These are phyloP conservation scores for Chalaropsis ovoidea DNA, from an alignment of 2,329 filamentous ascomycete genomes.

Conservation along the genomic window DNA sequence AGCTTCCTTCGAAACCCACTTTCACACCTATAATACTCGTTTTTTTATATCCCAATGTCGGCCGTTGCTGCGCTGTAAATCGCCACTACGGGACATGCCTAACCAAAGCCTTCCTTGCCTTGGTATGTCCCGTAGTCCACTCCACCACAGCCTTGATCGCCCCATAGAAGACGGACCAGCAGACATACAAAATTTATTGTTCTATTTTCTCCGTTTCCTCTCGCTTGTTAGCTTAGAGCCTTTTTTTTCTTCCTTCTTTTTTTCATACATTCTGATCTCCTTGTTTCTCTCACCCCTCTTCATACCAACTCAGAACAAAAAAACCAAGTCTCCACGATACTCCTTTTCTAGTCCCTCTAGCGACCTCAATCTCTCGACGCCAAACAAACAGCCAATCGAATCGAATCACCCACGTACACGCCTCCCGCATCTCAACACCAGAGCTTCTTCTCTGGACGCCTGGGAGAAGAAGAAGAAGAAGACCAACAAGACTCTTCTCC, in stretches of 20 bases:
- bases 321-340: background rate
- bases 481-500: background rate
- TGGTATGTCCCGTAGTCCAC: constrained; percentile 63
- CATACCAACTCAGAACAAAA: background rate
- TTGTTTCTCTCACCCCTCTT: background rate
- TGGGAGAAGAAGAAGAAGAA: background rate
- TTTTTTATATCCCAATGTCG: constrained; percentile 41
- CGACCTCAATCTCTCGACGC: background rate
- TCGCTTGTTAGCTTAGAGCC: constrained; percentile 7
- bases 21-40: constrained; percentile 54
- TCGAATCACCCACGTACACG: background rate
- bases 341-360: background rate
- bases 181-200: constrained; percentile 8
- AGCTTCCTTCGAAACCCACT: constrained; percentile 51
- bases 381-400: background rate
- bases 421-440: background rate
- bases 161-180: constrained; percentile 54
- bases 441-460: background rate
- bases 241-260: background rate
- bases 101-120: constrained; percentile 31
- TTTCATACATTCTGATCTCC: background rate
- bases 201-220: constrained; percentile 8
- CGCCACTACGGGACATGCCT: constrained; percentile 62
- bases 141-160: constrained; percentile 54
- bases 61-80: constrained; percentile 75